Percentiles rank a stretch among this genome's conserved stretches.
phyloP scores from a whole-genome alignment of 805 yeast species.

The Saccharomyces eubayanus region DNA sequence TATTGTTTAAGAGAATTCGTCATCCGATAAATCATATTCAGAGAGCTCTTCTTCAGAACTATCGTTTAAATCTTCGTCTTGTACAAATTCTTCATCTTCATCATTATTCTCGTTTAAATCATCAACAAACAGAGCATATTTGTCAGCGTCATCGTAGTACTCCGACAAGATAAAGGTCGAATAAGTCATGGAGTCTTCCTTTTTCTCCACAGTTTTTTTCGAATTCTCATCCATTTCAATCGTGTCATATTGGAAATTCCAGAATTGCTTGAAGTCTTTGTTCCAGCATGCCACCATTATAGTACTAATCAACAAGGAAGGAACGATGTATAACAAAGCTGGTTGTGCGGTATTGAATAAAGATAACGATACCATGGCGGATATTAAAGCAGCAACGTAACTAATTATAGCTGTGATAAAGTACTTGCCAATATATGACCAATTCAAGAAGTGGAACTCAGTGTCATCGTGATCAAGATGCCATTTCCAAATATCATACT shows the following conservation, averaged over 20 bases:
- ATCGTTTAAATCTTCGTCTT: not conserved
- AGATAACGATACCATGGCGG: conserved; percentile 37
- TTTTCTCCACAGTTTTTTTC: conserved; percentile 3
- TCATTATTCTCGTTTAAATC: conserved; percentile 7
- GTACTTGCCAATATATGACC: conserved; percentile 35
- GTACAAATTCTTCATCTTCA: not conserved
- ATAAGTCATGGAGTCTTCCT: conserved; percentile 18
- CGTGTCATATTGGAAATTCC: conserved; percentile 31
- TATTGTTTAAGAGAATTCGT: not conserved
- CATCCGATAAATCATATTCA: not conserved
- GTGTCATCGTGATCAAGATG: conserved; percentile 26
- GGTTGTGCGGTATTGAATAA: conserved; percentile 49
- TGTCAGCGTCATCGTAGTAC: conserved; percentile 2
- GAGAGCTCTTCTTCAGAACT: not conserved
- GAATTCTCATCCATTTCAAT: conserved; percentile 8
- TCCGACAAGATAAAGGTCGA: conserved; percentile 12
- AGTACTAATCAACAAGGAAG: conserved; percentile 34
- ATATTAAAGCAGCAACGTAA: conserved; percentile 40
- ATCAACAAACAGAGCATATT: conserved; percentile 6
- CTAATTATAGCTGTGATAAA: conserved; percentile 39
- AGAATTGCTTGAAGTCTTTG: conserved; percentile 37
- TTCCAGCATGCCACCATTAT: conserved; percentile 29
- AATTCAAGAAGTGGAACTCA: conserved; percentile 35
- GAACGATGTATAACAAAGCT: conserved; percentile 57
- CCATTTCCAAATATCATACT: conserved; percentile 41